Conservation (phyloP, 2,329 filamentous ascomycete genomes). For the Aquanectria penicillioides region DNA sequence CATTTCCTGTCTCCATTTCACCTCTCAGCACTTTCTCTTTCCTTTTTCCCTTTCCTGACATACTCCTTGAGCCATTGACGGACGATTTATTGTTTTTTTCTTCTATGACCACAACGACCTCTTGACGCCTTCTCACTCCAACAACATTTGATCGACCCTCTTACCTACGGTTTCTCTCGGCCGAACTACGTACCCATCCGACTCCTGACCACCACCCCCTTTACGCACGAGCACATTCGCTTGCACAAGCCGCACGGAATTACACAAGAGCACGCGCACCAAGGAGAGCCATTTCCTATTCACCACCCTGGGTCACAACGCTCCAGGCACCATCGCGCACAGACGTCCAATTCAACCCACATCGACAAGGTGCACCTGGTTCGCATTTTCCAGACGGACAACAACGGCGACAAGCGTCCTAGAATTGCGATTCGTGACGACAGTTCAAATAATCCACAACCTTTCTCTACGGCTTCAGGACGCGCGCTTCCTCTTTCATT, state of each 20-base stretch:
- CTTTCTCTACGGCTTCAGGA: constrained; percentile 12
- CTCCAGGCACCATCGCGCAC: constrained; percentile 17
- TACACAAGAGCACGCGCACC: background rate
- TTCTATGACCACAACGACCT: background rate
- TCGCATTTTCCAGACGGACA: constrained; percentile 8
- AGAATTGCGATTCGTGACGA: constrained; percentile 21
- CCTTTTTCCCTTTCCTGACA: background rate
- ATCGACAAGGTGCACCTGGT: constrained; percentile 29
- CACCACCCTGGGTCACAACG: constrained; percentile 14
- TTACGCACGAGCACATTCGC: background rate
- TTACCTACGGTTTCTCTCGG: background rate
- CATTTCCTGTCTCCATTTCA: background rate
- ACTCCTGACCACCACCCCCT: background rate
- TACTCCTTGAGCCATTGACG: background rate
- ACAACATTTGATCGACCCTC: background rate
- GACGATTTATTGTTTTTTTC: background rate
- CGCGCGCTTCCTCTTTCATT: constrained; percentile 21
- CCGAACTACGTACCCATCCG: background rate
- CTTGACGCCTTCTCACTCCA: background rate
- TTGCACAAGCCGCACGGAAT: constrained; percentile 1
- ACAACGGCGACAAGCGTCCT: constrained; percentile 6
- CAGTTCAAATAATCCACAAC: constrained; percentile 9
- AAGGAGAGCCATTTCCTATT: background rate
- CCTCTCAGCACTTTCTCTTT: background rate
- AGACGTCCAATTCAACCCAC: constrained; percentile 5